Base-by-base conservation (phyloP, 2,329 filamentous ascomycete genomes). In the Paramyrothecium sp. region DNA sequence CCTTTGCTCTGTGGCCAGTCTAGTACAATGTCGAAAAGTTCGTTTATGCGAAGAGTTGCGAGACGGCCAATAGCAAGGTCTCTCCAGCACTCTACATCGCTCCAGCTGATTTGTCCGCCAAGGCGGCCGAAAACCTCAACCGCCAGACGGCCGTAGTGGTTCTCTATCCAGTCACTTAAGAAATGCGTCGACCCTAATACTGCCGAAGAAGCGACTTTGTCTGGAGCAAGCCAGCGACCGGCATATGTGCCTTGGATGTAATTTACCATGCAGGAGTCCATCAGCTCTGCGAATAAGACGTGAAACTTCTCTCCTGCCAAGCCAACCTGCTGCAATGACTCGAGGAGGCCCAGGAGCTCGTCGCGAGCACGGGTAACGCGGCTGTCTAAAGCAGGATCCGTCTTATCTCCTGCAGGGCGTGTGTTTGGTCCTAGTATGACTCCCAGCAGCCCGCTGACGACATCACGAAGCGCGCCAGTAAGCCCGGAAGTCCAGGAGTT, bases 21-120 rank as follows among this genome's bases (percentile, higher is more conserved):
- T 57, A 90, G 81, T 50, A 92, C 87, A 67, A 94, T 92, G 66
- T 93, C 89, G 65, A 92, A 94, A 11, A 95, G 77, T 66, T 92
- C 87, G 8, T 82, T 79, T 50, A 89, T 90, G 48, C 91, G 83
- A 51, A 90, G 77, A 19, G 84, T 81, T 2, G 89, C 90, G 17
- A 94, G 79, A 49, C 88, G 83, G 3, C 83, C 84, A 49, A 91
- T 72, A 17, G 88, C 88, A 64, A 89, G 87, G 46, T 89, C 85
- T 67, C 89, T 88, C 83, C 89, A 92, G 60, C 84, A 85, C 61
- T 87, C 82, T 47, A 89, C 78, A 58, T 91, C 81, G 17, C 75
- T 71, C 72, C 81, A 80, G 7, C 79, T 77, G 23, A 87, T 70
- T 38, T 74, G 68, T 19, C 71, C 72, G 5, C 73, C 77, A 11